A percentile compares a stretch with the other conserved stretches of the same genome.
phyloP scores from a whole-genome alignment of 176 grass and related monocot species.

The Tillandsia fasciculata region DNA sequence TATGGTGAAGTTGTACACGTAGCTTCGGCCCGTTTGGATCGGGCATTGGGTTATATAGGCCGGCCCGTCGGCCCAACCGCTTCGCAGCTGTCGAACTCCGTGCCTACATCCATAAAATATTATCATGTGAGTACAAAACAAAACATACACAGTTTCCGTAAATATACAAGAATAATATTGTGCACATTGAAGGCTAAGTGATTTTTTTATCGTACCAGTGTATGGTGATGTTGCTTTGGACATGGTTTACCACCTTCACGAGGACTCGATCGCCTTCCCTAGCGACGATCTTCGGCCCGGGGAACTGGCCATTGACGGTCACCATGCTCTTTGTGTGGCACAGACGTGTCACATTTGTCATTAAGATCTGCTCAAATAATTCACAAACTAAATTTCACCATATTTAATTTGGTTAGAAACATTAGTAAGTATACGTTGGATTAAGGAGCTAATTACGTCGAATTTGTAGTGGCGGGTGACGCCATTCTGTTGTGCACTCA shows the following conservation, averaged over 20 bases:
- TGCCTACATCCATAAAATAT: constrained; percentile 6
- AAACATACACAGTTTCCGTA: neutral
- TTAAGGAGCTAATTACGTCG: no score
- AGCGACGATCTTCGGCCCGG: constrained; percentile 14
- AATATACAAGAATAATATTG: neutral
- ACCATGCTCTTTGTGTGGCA: constrained; percentile 20
- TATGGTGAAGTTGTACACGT: constrained; percentile 29
- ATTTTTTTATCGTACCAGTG: constrained; percentile 11
- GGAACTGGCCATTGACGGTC: constrained; percentile 25
- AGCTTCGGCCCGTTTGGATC: constrained; percentile 18
- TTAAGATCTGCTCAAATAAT: constrained; percentile 3
- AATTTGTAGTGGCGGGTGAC: no score
- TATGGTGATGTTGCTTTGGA: constrained; percentile 18
- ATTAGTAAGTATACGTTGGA: no score
- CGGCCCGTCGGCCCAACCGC: constrained; percentile 21
- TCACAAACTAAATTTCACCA: no score
- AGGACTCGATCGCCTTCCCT: constrained; percentile 17
- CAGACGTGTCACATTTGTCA: constrained; percentile 13
- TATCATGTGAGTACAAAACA: neutral
- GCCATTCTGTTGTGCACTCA: no score
- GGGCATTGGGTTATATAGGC: constrained; percentile 29
- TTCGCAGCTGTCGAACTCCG: constrained; percentile 17
- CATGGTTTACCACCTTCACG: constrained; percentile 20
- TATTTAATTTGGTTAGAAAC: no score
- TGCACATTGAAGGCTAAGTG: neutral